Conservation (phyloP, 2,329 filamentous ascomycete genomes). For the Ophiostoma himal-ulmi region DNA sequence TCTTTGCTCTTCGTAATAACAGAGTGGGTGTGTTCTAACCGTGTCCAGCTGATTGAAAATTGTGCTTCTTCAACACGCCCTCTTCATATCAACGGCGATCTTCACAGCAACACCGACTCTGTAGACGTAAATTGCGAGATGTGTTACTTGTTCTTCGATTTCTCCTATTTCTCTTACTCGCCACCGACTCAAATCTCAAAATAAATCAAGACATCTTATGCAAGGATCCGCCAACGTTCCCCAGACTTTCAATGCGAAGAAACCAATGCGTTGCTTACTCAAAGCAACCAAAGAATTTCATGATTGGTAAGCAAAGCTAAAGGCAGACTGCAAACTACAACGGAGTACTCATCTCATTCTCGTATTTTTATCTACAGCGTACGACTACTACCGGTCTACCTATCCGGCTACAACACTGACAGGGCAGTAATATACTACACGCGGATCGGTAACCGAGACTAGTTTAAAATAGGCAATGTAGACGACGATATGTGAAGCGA, state of each 20-base stretch:
- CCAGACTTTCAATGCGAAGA: not conserved
- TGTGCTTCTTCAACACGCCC: not conserved
- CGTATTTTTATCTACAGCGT: too few relatives aligned
- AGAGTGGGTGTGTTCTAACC: too few relatives aligned
- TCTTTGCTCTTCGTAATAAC: too few relatives aligned
- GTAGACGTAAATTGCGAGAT: not conserved
- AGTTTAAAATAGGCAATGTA: not conserved
- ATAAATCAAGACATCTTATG: not conserved
- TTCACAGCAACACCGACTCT: not conserved
- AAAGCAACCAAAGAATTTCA: too few relatives aligned
- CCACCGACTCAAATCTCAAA: not conserved
- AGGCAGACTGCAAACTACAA: not conserved
- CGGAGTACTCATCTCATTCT: too few relatives aligned
- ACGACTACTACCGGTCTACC: not conserved
- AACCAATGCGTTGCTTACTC: not conserved
- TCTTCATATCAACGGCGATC: not conserved
- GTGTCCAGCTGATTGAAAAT: too few relatives aligned
- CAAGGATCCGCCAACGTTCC: not conserved
- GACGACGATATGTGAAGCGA: not conserved
- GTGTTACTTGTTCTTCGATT: not conserved
- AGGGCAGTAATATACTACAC: not conserved
- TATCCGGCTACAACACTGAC: not conserved
- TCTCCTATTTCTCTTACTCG: too few relatives aligned
- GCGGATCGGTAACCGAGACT: not conserved
- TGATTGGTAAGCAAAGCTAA: not conserved